Percentiles rank a stretch among this genome's conserved stretches.
Evolutionary conservation across 2,329 filamentous ascomycete genomes (phyloP).

Genomic region (Aspergillus felis): DNA sequence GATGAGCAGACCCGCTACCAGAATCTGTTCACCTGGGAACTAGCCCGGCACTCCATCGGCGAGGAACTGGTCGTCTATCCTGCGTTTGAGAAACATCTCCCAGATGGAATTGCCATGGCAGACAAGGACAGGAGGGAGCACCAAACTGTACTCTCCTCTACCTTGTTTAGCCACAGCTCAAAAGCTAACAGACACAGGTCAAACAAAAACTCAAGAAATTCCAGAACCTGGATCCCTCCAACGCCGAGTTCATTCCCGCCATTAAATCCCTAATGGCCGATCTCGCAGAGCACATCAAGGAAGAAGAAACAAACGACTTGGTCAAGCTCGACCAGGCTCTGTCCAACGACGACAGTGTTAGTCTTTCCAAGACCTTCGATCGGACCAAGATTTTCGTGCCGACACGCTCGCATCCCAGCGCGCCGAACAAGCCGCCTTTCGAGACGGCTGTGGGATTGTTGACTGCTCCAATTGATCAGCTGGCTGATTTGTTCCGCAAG

Average conservation of each 20-base stretch:
- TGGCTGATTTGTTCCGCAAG: conserved; percentile 52
- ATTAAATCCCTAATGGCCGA: conserved; percentile 40
- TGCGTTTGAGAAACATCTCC: conserved; percentile 47
- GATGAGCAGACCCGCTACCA: conserved; percentile 43
- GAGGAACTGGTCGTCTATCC: conserved; percentile 53
- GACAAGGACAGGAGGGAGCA: conserved; percentile 48
- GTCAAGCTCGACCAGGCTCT: conserved; percentile 44
- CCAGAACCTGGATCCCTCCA: conserved; percentile 39
- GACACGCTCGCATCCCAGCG: conserved; percentile 47
- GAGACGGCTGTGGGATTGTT: conserved; percentile 53
- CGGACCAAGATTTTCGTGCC: conserved; percentile 52
- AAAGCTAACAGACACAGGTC: conserved; percentile 32
- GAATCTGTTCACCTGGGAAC: conserved; percentile 51
- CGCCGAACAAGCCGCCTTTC: conserved; percentile 51
- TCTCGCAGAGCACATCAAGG: conserved; percentile 46
- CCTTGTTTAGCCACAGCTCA: too few species aligned
- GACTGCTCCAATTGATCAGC: conserved; percentile 52
- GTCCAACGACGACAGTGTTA: conserved; percentile 25
- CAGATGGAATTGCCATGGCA: conserved; percentile 42
- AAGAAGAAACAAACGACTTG: conserved; percentile 48
- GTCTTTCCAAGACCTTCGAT: conserved; percentile 41
- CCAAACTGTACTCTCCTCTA: conserved; percentile 31
- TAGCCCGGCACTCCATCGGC: conserved; percentile 47
- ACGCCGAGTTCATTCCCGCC: conserved; percentile 39
- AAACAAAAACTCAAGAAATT: conserved; percentile 48